Evolutionary conservation across 2,329 filamentous ascomycete species (phyloP).

Genomic region (Neospermospora avenae): DNA sequence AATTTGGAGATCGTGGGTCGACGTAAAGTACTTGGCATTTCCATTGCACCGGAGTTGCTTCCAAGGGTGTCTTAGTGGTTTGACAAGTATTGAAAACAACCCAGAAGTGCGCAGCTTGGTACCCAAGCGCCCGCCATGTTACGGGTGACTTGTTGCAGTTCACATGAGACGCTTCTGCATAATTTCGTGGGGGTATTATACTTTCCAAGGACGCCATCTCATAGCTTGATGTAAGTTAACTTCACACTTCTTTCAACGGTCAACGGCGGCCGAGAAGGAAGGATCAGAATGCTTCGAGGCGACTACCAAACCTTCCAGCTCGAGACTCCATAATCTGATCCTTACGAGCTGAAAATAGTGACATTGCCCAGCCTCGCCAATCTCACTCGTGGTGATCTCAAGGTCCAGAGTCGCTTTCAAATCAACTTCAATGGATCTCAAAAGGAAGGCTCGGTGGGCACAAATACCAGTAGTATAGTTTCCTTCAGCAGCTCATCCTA

Average conservation of each 20-base stretch:
- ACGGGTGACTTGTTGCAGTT: background rate
- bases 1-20: background rate
- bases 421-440: background rate
- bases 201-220: background rate
- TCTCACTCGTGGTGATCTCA: background rate
- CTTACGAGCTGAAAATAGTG: background rate
- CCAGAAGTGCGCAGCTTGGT: background rate
- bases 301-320: background rate
- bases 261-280: background rate
- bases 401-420: background rate
- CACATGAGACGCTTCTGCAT: constrained; percentile 9
- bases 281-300: background rate
- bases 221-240: background rate
- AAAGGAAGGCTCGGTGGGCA: background rate
- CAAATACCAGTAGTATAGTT: background rate
- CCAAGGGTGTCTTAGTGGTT: constrained; percentile 4
- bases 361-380: background rate
- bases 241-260: background rate
- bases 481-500: background rate
- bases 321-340: background rate
- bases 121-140: background rate
- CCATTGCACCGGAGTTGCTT: background rate
- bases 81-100: constrained; percentile 4
- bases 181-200: background rate
- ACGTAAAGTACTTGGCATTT: background rate